These are phyloP conservation scores for Annulohypoxylon bovei DNA, from an alignment of 495 filamentous ascomycete genomes.

Conservation along the genomic window DNA sequence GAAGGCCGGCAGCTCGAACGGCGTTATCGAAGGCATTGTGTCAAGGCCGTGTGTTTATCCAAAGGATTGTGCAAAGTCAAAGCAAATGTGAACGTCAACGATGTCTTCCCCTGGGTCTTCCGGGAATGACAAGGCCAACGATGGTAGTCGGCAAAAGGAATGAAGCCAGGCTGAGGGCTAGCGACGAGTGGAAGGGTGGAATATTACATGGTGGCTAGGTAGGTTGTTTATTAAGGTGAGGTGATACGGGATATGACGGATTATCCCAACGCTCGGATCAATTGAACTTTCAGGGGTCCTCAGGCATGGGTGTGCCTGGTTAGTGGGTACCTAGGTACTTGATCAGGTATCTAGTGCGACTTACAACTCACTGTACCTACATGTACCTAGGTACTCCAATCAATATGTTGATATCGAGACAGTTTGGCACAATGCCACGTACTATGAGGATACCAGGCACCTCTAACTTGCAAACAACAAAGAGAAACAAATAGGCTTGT, in stretches of 20 bases:
- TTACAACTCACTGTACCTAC: no score
- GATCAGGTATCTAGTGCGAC: neutral
- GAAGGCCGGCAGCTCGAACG: constrained; percentile 29
- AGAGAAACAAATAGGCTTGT: no score
- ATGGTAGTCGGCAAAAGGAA: neutral
- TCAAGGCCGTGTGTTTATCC: neutral
- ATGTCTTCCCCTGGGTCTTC: neutral
- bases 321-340: neutral
- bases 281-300: constrained; percentile 24
- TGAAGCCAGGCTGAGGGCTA: constrained; percentile 1
- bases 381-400: no score
- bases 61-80: neutral
- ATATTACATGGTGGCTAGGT: constrained; percentile 15
- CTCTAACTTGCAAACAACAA: no score
- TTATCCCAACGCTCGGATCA: constrained; percentile 26
- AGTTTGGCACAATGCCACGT: no score
- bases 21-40: constrained; percentile 43
- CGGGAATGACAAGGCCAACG: neutral
- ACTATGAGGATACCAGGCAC: no score
- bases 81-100: constrained; percentile 2
- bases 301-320: neutral
- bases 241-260: constrained; percentile 31
- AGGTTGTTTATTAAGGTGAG: constrained; percentile 36
- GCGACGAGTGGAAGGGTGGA: constrained; percentile 5
- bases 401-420: no score